These are phyloP conservation scores for Chytridium lagenaria DNA, from an alignment of 371 early-diverging fungal species.

Conservation along the genomic window DNA sequence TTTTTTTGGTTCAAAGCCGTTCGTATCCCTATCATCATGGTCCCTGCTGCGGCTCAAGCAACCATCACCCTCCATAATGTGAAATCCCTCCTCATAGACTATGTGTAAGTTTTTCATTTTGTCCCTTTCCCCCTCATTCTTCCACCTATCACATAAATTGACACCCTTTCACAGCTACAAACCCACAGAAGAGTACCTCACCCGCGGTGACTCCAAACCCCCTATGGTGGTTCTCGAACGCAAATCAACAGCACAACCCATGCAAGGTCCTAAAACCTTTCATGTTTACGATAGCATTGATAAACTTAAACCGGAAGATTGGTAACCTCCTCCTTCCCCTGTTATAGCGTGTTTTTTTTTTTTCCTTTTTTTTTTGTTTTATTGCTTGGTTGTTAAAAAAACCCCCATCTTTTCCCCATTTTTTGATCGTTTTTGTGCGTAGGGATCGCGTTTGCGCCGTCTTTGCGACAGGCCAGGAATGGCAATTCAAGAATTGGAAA, in stretches of 20 bases:
- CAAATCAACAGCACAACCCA: not conserved
- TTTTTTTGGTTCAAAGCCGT: no score
- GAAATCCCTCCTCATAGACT: conserved; percentile 76
- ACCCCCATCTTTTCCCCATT: not conserved
- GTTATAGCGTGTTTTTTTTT: no score
- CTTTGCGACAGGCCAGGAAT: conserved; percentile 84
- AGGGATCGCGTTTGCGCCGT: conserved; percentile 89
- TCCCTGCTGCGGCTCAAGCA: conserved; percentile 84
- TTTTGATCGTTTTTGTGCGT: not conserved
- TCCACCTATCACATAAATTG: no score
- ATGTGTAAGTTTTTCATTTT: conserved; percentile 61
- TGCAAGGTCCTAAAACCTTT: conserved; percentile 53
- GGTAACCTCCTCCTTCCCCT: conserved; percentile 48
- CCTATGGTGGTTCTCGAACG: conserved; percentile 30
- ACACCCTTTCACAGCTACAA: no score
- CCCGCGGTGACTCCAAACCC: conserved; percentile 57
- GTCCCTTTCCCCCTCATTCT: no score
- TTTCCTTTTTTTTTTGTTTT: no score
- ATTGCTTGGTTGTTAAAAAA: no score
- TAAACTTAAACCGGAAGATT: conserved; percentile 72
- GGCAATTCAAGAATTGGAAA: conserved; percentile 94
- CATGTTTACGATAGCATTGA: conserved; percentile 76
- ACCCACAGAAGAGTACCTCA: conserved; percentile 67
- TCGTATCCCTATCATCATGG: conserved; percentile 81
- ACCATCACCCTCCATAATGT: conserved; percentile 86